A percentile compares a stretch with the other conserved stretches of the same genome.
These are phyloP conservation scores for Metroxylon sagu DNA, from an alignment of 176 grass and related monocot species.

Conservation along the genomic window DNA sequence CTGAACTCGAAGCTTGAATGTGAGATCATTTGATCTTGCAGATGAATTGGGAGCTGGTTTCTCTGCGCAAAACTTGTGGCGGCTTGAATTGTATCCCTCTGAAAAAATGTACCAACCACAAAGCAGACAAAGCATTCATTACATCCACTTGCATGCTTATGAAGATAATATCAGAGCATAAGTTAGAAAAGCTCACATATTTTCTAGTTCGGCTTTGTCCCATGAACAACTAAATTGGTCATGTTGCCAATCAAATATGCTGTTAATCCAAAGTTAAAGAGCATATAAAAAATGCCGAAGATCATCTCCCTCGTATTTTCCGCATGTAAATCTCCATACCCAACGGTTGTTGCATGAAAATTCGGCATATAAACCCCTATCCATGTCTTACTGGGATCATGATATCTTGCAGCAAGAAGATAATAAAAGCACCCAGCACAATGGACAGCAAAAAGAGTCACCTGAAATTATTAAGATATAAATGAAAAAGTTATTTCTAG, in stretches of 20 bases:
- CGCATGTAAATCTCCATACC: constrained; percentile 91
- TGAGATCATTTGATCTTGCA: constrained; percentile 99
- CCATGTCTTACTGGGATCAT: constrained; percentile 50
- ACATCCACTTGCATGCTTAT: not conserved
- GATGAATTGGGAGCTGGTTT: constrained; percentile 62
- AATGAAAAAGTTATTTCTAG: not conserved
- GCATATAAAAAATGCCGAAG: constrained; percentile 89
- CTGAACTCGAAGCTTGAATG: constrained; percentile 94
- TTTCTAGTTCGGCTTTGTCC: constrained; percentile 84
- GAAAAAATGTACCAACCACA: constrained; percentile 12
- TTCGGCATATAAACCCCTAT: constrained; percentile 73
- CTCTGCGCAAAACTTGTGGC: constrained; percentile 83
- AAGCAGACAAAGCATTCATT: not conserved
- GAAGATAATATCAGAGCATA: constrained; percentile 3
- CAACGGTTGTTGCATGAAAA: constrained; percentile 91
- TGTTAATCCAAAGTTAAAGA: constrained; percentile 94
- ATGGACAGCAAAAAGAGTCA: constrained; percentile 94
- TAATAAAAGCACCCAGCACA: constrained; percentile 93
- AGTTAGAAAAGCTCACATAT: constrained; percentile 58
- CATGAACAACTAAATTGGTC: constrained; percentile 97
- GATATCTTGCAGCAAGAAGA: constrained; percentile 82
- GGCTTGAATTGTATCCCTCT: constrained; percentile 98
- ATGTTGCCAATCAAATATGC: constrained; percentile 99
- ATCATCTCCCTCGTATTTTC: constrained; percentile 88
- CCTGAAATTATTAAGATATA: constrained; percentile 31